Evolutionary conservation across 345 rosid genomes (phyloP).

Genomic region (Turritis glabra): DNA sequence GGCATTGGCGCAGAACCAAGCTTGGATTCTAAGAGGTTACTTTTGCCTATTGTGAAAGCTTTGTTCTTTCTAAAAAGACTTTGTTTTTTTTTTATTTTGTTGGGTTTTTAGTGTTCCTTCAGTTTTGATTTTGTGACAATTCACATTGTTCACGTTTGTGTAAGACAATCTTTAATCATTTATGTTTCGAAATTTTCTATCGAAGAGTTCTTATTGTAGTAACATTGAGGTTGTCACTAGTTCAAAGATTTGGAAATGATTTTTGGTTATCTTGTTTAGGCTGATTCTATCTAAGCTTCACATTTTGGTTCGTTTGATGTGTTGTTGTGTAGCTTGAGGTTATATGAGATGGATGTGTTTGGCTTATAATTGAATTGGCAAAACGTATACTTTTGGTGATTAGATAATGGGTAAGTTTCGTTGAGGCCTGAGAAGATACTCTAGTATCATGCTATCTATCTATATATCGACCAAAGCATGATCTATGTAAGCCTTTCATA

Average conservation of each 20-base stretch:
- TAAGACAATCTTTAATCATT: conserved; percentile 12
- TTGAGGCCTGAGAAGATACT: background rate
- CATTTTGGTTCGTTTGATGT: background rate
- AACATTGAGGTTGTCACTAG: background rate
- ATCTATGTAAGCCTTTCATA: too few relatives aligned
- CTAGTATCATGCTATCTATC: background rate
- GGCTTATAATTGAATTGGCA: too few relatives aligned
- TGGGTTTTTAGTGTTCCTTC: background rate
- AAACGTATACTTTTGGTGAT: too few relatives aligned
- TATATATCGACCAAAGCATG: too few relatives aligned
- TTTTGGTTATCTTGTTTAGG: background rate
- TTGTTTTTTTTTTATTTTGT: background rate
- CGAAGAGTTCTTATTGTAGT: background rate
- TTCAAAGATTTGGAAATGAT: background rate
- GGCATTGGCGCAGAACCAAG: conserved; percentile 75
- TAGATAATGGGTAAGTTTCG: too few relatives aligned
- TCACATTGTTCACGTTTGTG: conserved; percentile 18
- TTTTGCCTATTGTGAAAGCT: background rate
- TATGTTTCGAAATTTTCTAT: background rate
- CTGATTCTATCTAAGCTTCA: too few relatives aligned
- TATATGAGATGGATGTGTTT: background rate
- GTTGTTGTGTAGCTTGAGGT: background rate
- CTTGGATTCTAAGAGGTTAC: conserved; percentile 42
- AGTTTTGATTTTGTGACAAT: background rate
- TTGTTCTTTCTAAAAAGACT: background rate